A percentile compares a stretch with the other conserved stretches of the same genome.
phyloP scores from a whole-genome alignment of 345 rosid species.

The Odontarrhena argentea region DNA sequence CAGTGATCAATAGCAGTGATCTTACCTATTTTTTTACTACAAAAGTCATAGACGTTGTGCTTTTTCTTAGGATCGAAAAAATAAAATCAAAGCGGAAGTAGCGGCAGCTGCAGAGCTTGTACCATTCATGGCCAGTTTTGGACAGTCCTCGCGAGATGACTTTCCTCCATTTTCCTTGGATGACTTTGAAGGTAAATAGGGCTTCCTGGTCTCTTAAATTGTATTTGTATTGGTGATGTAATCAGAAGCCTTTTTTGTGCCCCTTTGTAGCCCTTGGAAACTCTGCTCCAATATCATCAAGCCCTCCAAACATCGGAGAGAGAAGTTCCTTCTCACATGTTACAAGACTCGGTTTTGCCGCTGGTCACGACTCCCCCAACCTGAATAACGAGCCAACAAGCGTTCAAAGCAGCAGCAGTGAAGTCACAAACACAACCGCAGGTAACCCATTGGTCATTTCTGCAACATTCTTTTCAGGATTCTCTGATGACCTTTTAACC shows the following conservation, averaged over 20 bases:
- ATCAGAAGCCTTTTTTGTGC: conserved; percentile 3
- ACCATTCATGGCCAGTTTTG: conserved; percentile 50
- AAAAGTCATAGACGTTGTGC: conserved; percentile 18
- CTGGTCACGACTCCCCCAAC: conserved; percentile 84
- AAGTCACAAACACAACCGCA: conserved; percentile 46
- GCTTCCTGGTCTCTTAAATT: background rate
- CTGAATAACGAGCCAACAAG: conserved; percentile 60
- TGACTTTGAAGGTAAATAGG: conserved; percentile 76
- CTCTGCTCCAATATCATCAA: conserved; percentile 54
- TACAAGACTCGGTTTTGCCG: conserved; percentile 91
- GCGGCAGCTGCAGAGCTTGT: conserved; percentile 52
- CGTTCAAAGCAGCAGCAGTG: conserved; percentile 38
- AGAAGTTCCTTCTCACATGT: conserved; percentile 81
- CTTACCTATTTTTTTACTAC: background rate
- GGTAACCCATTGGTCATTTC: conserved; percentile 35
- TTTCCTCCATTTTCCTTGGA: conserved; percentile 73
- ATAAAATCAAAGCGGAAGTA: conserved; percentile 83
- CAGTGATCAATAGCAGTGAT: background rate
- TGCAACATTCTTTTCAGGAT: background rate
- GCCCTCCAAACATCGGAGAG: conserved; percentile 67
- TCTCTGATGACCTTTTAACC: conserved; percentile 14
- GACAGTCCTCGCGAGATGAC: conserved; percentile 45
- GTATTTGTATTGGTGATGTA: background rate
- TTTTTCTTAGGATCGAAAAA: conserved; percentile 63
- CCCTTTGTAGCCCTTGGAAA: conserved; percentile 64